These are phyloP conservation scores for Cardamine chenopodiifolia DNA, from an alignment of 345 rosid species.

Conservation along the genomic window DNA sequence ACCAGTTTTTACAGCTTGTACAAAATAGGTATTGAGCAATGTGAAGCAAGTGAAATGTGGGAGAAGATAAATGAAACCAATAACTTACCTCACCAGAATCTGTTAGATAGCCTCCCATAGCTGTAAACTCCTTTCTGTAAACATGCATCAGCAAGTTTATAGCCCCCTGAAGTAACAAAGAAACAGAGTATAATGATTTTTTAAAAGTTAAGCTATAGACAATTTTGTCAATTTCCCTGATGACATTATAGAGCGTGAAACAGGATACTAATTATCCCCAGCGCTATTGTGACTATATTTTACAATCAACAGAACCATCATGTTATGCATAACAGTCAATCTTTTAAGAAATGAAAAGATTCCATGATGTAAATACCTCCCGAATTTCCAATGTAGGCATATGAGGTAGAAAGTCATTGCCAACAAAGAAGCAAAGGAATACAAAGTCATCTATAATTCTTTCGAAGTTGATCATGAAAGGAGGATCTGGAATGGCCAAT, in stretches of 20 bases:
- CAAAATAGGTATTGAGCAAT: background rate
- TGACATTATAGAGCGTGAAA: background rate
- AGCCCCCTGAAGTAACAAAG: conserved; percentile 75
- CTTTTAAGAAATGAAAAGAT: conserved; percentile 19
- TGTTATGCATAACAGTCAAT: background rate
- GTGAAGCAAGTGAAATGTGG: conserved; percentile 1
- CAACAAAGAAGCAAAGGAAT: conserved; percentile 95
- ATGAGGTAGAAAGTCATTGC: conserved; percentile 98
- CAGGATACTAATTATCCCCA: background rate
- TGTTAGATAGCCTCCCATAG: conserved; percentile 97
- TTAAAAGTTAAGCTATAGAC: background rate
- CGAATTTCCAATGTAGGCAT: conserved; percentile 98
- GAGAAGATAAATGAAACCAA: conserved; percentile 10
- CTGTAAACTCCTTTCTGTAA: conserved; percentile 83
- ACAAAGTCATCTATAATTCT: conserved; percentile 96
- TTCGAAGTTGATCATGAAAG: conserved; percentile 81
- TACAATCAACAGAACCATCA: conserved; percentile 7
- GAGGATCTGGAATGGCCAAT: conserved; percentile 76
- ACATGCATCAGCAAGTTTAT: conserved; percentile 89
- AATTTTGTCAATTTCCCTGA: background rate
- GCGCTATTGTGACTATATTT: conserved; percentile 5
- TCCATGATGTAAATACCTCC: conserved; percentile 61
- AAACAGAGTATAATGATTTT: conserved; percentile 13
- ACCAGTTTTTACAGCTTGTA: conserved; percentile 21
- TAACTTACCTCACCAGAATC: conserved; percentile 94